Conservation (phyloP, 805 yeast species). For the Kazachstania bromeliacearum region DNA sequence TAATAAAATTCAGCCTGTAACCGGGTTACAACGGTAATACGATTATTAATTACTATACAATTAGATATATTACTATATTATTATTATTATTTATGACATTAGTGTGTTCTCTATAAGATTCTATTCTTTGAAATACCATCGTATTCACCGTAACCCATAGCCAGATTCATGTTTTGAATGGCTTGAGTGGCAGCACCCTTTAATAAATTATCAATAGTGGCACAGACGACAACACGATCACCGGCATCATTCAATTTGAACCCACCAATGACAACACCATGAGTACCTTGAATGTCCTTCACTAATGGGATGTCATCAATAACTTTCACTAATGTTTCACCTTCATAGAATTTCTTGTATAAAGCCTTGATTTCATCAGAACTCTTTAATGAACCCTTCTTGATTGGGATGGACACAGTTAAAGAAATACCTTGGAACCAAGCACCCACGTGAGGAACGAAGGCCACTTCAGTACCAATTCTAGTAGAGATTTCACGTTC, state of each 20-base stretch:
- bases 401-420: slow-evolving; percentile 84
- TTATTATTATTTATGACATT: too few relatives aligned
- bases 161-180: slow-evolving; percentile 88
- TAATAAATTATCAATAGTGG: slow-evolving; percentile 88
- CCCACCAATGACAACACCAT: slow-evolving; percentile 92
- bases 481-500: slow-evolving; percentile 85
- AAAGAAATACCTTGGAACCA: slow-evolving; percentile 98
- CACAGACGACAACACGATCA: slow-evolving; percentile 87
- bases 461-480: slow-evolving; percentile 71
- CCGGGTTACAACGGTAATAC: too few relatives aligned
- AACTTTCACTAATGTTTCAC: slow-evolving; percentile 75
- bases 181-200: slow-evolving; percentile 99
- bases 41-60: too few relatives aligned
- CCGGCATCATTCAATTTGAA: slow-evolving; percentile 85
- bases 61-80: too few relatives aligned
- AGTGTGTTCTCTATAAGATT: slow-evolving; percentile 34
- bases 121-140: slow-evolving; percentile 83
- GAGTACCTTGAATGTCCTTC: slow-evolving; percentile 83
- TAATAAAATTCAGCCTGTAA: too few relatives aligned
- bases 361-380: slow-evolving; percentile 66
- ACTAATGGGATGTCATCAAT: slow-evolving; percentile 92
- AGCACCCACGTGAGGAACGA: slow-evolving; percentile 95
- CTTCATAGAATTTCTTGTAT: slow-evolving; percentile 80
- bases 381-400: slow-evolving; percentile 46
- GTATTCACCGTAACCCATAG: slow-evolving; percentile 83